Percentiles rank a stretch among this genome's conserved stretches.
These are phyloP conservation scores for Termitomyces titanicus DNA, from an alignment of 768 basidiomycete species.

Conservation along the genomic window DNA sequence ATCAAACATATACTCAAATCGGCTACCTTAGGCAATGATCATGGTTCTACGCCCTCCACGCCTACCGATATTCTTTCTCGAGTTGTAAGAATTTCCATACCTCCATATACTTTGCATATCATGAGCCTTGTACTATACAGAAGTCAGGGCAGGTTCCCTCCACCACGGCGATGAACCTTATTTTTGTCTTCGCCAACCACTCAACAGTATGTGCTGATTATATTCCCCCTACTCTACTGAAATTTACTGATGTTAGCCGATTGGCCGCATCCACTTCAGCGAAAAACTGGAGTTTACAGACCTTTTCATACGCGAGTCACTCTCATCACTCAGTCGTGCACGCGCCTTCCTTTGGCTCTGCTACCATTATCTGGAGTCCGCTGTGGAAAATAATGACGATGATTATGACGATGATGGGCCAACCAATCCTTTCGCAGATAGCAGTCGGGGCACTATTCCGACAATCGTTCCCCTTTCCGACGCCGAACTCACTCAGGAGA, in stretches of 20 bases:
- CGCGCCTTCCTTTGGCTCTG: conserved; percentile 83
- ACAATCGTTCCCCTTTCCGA: conserved; percentile 34
- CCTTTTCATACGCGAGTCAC: conserved; percentile 70
- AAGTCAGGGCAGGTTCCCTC: conserved; percentile 54
- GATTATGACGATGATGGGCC: conserved; percentile 35
- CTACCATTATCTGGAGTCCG: conserved; percentile 69
- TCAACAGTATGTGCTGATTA: conserved; percentile 38
- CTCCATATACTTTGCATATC: not conserved
- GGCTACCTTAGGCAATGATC: conserved; percentile 44
- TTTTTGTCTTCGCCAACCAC: conserved; percentile 67
- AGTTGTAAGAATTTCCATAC: conserved; percentile 36
- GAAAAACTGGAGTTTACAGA: conserved; percentile 74
- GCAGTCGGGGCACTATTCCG: conserved; percentile 32
- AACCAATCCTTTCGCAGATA: conserved; percentile 62
- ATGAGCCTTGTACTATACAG: conserved; percentile 15
- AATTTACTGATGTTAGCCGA: conserved; percentile 42
- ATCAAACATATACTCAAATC: conserved; percentile 75
- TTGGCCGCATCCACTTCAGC: conserved; percentile 66
- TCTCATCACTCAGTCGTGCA: conserved; percentile 74
- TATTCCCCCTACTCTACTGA: conserved; percentile 3
- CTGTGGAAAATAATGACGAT: conserved; percentile 27
- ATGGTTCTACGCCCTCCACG: conserved; percentile 44
- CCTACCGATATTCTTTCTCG: conserved; percentile 55
- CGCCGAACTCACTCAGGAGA: conserved; percentile 38
- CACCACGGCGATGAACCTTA: conserved; percentile 65